Conservation (phyloP, 345 rosid genomes). For the Citrus sinensis region DNA sequence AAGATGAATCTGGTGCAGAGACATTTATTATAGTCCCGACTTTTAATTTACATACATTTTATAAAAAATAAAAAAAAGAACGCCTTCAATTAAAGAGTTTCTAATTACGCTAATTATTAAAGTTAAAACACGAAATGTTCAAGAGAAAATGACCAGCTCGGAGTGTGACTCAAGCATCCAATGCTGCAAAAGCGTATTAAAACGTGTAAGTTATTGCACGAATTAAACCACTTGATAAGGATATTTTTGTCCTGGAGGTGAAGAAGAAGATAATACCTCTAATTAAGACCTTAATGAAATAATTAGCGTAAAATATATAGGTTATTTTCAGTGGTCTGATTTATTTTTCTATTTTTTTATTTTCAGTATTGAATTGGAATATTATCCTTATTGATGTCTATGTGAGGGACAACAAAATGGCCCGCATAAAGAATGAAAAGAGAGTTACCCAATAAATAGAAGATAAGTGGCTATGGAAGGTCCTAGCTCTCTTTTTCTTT, state of each 20-base stretch:
- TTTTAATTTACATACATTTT: no score
- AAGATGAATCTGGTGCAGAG: no score
- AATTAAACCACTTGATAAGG: neutral
- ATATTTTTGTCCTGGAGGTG: neutral
- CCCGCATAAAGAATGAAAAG: neutral
- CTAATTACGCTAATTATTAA: neutral
- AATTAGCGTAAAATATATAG: no score
- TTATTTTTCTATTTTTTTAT: no score
- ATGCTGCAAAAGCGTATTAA: neutral
- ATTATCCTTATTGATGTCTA: no score
- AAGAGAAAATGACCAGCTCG: neutral
- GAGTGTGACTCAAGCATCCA: conserved; percentile 9
- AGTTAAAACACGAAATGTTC: neutral
- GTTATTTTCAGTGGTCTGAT: no score
- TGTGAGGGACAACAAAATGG: neutral
- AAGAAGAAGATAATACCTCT: neutral
- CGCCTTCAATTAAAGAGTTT: neutral
- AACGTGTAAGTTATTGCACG: neutral
- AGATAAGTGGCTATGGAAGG: conserved; percentile 2
- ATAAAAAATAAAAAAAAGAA: no score
- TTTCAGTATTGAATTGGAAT: no score
- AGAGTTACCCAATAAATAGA: neutral
- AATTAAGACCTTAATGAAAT: neutral
- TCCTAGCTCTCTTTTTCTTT: neutral
- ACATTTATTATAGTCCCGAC: no score